Evolutionary conservation across 2,329 filamentous ascomycete genomes (phyloP).

Genomic region (Aspergillus carbonarius): DNA sequence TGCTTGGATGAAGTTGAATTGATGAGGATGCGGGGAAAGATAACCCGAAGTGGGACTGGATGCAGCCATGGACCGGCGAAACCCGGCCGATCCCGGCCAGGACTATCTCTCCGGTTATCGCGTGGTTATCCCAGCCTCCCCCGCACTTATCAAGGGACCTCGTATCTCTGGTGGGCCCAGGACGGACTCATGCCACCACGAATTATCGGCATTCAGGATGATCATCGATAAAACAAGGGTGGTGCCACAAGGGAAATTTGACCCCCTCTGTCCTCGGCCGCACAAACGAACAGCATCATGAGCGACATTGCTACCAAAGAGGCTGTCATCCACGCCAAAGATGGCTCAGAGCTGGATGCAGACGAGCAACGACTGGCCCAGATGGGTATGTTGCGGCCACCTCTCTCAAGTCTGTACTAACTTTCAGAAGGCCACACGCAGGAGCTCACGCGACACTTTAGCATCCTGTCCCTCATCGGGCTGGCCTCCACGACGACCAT

Average conservation of each 20-base stretch:
- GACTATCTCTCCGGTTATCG: not conserved
- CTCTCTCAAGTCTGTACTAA: not conserved
- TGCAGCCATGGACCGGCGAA: not conserved
- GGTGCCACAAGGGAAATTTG: not conserved
- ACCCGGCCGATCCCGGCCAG: not conserved
- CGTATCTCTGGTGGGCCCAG: not conserved
- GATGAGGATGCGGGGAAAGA: not conserved
- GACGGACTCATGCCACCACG: not conserved
- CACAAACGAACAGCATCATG: not conserved
- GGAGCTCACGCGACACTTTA: conserved; percentile 10
- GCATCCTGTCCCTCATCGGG: conserved; percentile 6
- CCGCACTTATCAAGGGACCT: not conserved
- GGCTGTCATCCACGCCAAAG: not conserved
- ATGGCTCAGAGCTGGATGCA: conserved; percentile 1
- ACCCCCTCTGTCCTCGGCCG: not conserved
- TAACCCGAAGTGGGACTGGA: not conserved
- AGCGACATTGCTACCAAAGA: not conserved
- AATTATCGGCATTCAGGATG: not conserved
- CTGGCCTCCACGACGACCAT: conserved; percentile 8
- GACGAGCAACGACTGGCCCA: conserved; percentile 9
- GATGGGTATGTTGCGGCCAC: conserved; percentile 6
- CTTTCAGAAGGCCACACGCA: conserved; percentile 3
- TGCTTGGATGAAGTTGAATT: not conserved
- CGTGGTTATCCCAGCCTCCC: not conserved
- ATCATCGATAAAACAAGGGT: not conserved